These are phyloP conservation scores for Chalaropsis thielavioides DNA, from an alignment of 2,329 filamentous ascomycete genomes.

Conservation along the genomic window DNA sequence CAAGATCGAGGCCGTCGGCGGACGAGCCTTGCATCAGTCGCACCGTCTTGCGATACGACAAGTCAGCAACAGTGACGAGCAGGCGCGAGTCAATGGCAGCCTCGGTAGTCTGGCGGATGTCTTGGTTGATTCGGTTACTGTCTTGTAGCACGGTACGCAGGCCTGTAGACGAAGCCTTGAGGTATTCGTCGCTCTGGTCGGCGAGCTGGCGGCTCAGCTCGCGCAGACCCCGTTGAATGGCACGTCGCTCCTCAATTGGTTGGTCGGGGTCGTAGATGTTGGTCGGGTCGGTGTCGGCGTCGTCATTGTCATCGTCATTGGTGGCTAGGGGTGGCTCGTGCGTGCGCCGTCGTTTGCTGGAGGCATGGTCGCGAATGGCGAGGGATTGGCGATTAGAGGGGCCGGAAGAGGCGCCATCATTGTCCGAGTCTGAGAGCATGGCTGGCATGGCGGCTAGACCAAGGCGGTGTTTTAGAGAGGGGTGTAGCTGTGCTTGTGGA, in stretches of 20 bases:
- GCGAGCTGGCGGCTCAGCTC: conserved; percentile 48
- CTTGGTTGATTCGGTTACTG: conserved; percentile 49
- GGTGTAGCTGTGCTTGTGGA: background rate
- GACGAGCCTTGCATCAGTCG: conserved; percentile 59
- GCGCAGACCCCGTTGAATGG: conserved; percentile 54
- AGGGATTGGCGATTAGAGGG: background rate
- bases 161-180: conserved; percentile 49
- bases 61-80: conserved; percentile 64
- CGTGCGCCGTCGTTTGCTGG: conserved; percentile 21
- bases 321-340: conserved; percentile 18
- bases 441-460: background rate
- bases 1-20: conserved; percentile 66
- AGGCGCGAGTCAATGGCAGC: conserved; percentile 82
- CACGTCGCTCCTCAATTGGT: conserved; percentile 55
- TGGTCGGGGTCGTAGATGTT: conserved; percentile 71
- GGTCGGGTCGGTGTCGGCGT: conserved; percentile 18
- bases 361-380: background rate
- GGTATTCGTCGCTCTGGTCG: conserved; percentile 50
- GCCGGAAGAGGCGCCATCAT: background rate
- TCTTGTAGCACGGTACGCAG: conserved; percentile 51
- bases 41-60: conserved; percentile 64
- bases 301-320: conserved; percentile 18
- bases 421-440: background rate
- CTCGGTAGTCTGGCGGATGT: conserved; percentile 77
- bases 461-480: background rate